phyloP scores from a whole-genome alignment of 495 filamentous ascomycete genomes.

The Chaetomium tenue region DNA sequence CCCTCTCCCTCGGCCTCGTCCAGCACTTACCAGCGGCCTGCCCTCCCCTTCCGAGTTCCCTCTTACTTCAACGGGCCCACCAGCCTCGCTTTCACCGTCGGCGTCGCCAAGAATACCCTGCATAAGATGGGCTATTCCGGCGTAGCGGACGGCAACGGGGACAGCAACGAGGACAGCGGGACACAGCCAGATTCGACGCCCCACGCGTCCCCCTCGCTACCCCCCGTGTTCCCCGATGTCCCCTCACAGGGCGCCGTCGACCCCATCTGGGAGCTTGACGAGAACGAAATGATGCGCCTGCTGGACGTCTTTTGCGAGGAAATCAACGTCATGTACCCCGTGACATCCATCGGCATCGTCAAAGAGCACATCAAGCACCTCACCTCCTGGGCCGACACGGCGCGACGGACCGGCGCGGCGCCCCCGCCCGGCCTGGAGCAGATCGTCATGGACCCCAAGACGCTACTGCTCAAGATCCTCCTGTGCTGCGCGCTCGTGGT shows the following conservation, averaged over 20 bases:
- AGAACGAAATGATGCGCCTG: slow-evolving; percentile 69
- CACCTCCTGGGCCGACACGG: slow-evolving; percentile 64
- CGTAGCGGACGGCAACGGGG: slow-evolving; percentile 51
- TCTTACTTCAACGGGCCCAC: slow-evolving; percentile 81
- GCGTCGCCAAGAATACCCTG: slow-evolving; percentile 81
- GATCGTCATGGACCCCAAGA: slow-evolving; percentile 63
- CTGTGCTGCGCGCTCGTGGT: slow-evolving; percentile 70
- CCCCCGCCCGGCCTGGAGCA: slow-evolving; percentile 48
- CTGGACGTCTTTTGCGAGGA: slow-evolving; percentile 77
- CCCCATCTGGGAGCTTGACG: slow-evolving; percentile 70
- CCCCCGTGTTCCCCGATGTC: slow-evolving; percentile 28
- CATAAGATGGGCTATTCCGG: slow-evolving; percentile 83
- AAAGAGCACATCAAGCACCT: slow-evolving; percentile 63
- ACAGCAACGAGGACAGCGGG: slow-evolving; percentile 57
- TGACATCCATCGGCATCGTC: slow-evolving; percentile 67
- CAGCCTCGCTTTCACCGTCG: slow-evolving; percentile 79
- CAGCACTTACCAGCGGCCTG: slow-evolving; percentile 26
- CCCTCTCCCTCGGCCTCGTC: slow-evolving; percentile 40
- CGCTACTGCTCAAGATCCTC: slow-evolving; percentile 73
- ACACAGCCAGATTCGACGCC: slow-evolving; percentile 53
- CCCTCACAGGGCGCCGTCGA: slow-evolving; percentile 52
- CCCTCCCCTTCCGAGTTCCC: slow-evolving; percentile 43
- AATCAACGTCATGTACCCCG: slow-evolving; percentile 81
- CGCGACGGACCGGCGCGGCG: slow-evolving; percentile 30
- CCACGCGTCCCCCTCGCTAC: slow-evolving; percentile 45